Conservation (phyloP, 768 basidiomycete species). For the Hygrocybe coccinea region DNA sequence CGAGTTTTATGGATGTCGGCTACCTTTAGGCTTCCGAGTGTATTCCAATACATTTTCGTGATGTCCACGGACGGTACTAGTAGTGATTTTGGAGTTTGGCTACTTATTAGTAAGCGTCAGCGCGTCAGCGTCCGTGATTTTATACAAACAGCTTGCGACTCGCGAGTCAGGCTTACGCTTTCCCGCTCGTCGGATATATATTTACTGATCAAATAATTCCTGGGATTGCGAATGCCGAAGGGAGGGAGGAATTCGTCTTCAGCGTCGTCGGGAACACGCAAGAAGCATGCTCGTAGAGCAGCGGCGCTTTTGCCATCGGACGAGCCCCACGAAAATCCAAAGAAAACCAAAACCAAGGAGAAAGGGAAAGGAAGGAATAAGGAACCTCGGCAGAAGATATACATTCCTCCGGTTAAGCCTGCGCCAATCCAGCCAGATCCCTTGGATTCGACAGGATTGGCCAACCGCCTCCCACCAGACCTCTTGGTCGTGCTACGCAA, state of each 20-base stretch:
- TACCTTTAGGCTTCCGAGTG: too few species aligned
- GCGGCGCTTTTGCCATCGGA: constrained; percentile 29
- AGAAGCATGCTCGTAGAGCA: constrained; percentile 85
- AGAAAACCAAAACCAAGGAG: constrained; percentile 44
- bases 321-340: constrained; percentile 39
- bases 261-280: constrained; percentile 79
- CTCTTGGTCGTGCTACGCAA: constrained; percentile 75
- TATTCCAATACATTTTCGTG: too few species aligned
- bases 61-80: too few species aligned
- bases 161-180: too few species aligned
- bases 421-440: constrained; percentile 74
- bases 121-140: too few species aligned
- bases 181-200: too few species aligned
- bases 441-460: constrained; percentile 77
- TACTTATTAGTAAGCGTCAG: too few species aligned
- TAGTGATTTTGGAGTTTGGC: too few species aligned
- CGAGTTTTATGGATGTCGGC: too few species aligned
- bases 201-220: too few species aligned
- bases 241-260: constrained; percentile 59
- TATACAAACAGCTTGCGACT: too few species aligned
- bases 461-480: constrained; percentile 69
- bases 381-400: constrained; percentile 78
- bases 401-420: constrained; percentile 82
- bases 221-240: constrained; percentile 9
- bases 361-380: constrained; percentile 49